phyloP scores from a whole-genome alignment of 148 eudicot species.

The Agrostemma githago region DNA sequence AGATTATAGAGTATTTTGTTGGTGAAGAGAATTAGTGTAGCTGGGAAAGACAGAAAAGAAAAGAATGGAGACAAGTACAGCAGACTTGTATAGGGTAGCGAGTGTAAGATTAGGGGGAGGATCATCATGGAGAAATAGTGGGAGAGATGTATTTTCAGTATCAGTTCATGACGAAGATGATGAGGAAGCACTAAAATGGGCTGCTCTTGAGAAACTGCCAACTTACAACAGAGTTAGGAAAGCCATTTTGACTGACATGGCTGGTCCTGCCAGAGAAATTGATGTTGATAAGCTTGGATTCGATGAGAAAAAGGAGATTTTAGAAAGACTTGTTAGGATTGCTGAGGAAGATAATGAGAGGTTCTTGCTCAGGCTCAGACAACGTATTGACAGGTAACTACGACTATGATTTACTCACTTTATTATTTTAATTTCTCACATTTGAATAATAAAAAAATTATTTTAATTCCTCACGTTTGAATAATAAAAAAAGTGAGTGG shows the following conservation, averaged over 20 bases:
- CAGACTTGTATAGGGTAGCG: constrained; percentile 44
- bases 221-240: constrained; percentile 57
- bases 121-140: constrained; percentile 51
- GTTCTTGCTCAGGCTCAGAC: constrained; percentile 52
- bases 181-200: constrained; percentile 85
- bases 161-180: constrained; percentile 57
- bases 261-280: constrained; percentile 49
- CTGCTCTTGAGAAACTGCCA: constrained; percentile 78
- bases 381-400: constrained; percentile 47
- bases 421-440: too few relatives aligned
- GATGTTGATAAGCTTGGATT: constrained; percentile 53
- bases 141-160: constrained; percentile 47
- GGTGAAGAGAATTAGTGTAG: too few relatives aligned
- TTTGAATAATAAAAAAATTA: too few relatives aligned
- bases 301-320: constrained; percentile 36
- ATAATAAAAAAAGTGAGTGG: too few relatives aligned
- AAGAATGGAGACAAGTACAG: constrained; percentile 40
- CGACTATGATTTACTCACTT: not conserved
- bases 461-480: too few relatives aligned
- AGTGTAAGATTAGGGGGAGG: constrained; percentile 53
- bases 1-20: too few relatives aligned
- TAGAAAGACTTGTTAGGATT: constrained; percentile 47
- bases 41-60: not conserved
- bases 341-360: constrained; percentile 60
- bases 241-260: constrained; percentile 53